Evolutionary conservation across 345 rosid genomes (phyloP).

Genomic region (Pseudoturritis turrita): DNA sequence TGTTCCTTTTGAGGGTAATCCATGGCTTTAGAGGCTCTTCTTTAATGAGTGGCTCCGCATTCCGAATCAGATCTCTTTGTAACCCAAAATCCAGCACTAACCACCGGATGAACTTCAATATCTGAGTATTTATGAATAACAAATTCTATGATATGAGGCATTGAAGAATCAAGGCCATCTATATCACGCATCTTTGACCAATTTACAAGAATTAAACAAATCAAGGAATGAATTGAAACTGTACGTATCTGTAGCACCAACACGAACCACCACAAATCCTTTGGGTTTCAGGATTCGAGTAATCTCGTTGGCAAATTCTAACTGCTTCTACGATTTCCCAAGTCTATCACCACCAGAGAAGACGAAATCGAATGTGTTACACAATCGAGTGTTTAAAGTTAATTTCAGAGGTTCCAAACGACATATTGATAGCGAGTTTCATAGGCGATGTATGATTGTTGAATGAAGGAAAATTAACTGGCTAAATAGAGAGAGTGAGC

Average conservation of each 20-base stretch:
- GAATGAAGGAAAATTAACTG: no score
- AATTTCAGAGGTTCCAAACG: no score
- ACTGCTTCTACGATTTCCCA: conserved; percentile 46
- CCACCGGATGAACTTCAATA: conserved; percentile 20
- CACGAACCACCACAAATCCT: conserved; percentile 78
- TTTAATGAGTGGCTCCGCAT: conserved; percentile 65
- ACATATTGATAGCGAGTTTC: no score
- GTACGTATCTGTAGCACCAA: conserved; percentile 81
- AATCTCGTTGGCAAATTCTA: conserved; percentile 79
- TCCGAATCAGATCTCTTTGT: conserved; percentile 57
- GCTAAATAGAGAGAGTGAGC: no score
- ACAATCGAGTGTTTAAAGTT: no score
- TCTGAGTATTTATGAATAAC: conserved; percentile 49
- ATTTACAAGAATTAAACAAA: conserved; percentile 79
- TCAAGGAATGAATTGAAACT: conserved; percentile 94
- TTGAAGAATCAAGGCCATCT: conserved; percentile 58
- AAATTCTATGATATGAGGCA: conserved; percentile 63
- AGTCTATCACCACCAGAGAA: conserved; percentile 77
- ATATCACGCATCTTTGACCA: conserved; percentile 62
- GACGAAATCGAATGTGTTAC: conserved; percentile 74
- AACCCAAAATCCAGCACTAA: conserved; percentile 62
- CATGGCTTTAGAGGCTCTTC: conserved; percentile 97
- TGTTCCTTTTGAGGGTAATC: conserved; percentile 81
- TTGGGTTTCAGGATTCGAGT: conserved; percentile 75
- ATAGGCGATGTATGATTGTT: no score